phyloP scores from a whole-genome alignment of 768 basidiomycete genomes.

The Erythrobasidium yunnanense region DNA sequence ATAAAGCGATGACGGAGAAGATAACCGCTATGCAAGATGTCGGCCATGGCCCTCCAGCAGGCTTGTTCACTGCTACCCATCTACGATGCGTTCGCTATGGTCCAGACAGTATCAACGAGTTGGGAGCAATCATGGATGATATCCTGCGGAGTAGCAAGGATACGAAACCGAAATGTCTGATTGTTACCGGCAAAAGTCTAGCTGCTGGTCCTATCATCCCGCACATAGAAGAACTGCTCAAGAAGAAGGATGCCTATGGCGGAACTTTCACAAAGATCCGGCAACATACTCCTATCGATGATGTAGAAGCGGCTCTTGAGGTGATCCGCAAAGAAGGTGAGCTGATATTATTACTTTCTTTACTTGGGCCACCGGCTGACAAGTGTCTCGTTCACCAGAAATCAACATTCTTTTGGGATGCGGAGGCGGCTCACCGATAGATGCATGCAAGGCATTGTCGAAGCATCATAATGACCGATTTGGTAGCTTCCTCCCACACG shows the following conservation, averaged over 20 bases:
- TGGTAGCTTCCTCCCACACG: slow-evolving; percentile 52
- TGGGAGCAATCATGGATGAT: slow-evolving; percentile 4
- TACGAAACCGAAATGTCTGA: slow-evolving; percentile 9
- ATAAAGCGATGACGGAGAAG: too few species aligned
- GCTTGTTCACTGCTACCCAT: slow-evolving; percentile 19
- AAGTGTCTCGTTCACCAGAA: neutral
- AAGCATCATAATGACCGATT: slow-evolving; percentile 53
- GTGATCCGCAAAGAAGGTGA: slow-evolving; percentile 44
- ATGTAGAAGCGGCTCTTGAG: slow-evolving; percentile 15
- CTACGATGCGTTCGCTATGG: slow-evolving; percentile 13
- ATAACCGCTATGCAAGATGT: neutral
- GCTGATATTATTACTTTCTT: neutral
- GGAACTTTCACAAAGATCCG: slow-evolving; percentile 20
- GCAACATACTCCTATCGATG: slow-evolving; percentile 18
- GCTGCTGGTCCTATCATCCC: slow-evolving; percentile 9
- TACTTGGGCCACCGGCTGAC: neutral
- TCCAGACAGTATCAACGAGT: slow-evolving; percentile 7
- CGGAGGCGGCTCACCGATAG: slow-evolving; percentile 71
- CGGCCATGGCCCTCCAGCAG: neutral
- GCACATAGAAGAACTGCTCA: slow-evolving; percentile 6
- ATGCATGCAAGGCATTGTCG: slow-evolving; percentile 63
- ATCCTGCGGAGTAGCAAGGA: slow-evolving; percentile 3
- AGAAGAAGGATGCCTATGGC: neutral
- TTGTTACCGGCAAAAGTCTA: slow-evolving; percentile 23
- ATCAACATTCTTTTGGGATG: slow-evolving; percentile 59